A percentile compares a stretch with the other conserved stretches of the same genome.
Conservation (phyloP, 139 green algal species). For the Coelastrella sp. region DNA sequence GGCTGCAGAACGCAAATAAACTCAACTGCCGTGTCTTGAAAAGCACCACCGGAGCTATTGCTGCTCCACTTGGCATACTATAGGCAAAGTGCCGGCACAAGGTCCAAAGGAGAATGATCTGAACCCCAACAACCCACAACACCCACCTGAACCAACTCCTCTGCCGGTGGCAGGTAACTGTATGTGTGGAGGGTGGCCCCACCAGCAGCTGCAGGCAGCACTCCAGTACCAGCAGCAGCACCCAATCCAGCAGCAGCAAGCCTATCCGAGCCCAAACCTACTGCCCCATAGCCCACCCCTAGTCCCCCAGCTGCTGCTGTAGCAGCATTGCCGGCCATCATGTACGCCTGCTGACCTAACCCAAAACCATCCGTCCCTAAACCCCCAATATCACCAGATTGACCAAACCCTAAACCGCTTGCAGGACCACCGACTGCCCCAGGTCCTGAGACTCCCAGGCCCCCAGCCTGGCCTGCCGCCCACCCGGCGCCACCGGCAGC, state of each 20-base stretch:
- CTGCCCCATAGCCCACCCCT: not conserved
- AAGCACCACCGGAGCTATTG: no score
- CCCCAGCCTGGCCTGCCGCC: not conserved
- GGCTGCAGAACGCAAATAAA: no score
- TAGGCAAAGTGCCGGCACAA: no score
- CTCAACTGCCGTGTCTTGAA: no score
- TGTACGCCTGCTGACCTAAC: not conserved
- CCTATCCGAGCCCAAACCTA: not conserved
- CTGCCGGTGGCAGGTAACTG: slow-evolving; percentile 65
- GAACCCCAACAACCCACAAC: not conserved
- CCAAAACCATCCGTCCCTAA: not conserved
- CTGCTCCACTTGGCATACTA: no score
- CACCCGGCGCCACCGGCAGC: not conserved
- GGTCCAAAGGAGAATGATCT: no score
- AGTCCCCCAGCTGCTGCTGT: slow-evolving; percentile 6
- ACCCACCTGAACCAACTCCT: slow-evolving; percentile 71
- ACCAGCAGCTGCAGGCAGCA: slow-evolving; percentile 2
- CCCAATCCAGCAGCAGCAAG: not conserved
- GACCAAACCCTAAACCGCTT: not conserved
- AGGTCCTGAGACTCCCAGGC: not conserved
- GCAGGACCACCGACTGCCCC: not conserved
- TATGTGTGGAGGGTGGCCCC: not conserved
- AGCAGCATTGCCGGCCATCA: not conserved
- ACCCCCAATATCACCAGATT: not conserved
- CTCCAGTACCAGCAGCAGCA: not conserved